Percentiles rank a stretch among this genome's conserved stretches.
Conservation (phyloP, 805 yeast genomes). For the Lachancea waltii region DNA sequence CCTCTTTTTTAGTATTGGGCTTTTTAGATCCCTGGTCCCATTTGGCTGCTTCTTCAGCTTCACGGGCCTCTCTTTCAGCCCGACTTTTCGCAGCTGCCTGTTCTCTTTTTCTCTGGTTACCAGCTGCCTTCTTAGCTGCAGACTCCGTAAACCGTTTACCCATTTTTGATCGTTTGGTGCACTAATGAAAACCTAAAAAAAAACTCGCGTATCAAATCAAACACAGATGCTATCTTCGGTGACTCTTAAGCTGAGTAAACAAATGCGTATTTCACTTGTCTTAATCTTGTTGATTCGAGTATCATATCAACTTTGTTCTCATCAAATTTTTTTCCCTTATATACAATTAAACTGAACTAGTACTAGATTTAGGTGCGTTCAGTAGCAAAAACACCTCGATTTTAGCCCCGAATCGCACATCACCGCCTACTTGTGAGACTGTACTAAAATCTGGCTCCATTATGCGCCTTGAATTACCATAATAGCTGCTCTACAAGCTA, state of each 20-base stretch:
- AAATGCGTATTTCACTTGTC: too few relatives aligned
- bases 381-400: conserved; percentile 2
- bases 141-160: conserved; percentile 34
- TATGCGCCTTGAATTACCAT: too few relatives aligned
- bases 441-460: neutral
- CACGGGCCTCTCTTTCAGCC: conserved; percentile 20
- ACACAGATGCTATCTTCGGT: too few relatives aligned
- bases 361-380: neutral
- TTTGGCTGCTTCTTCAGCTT: conserved; percentile 30
- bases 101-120: conserved; percentile 30
- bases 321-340: conserved; percentile 3
- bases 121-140: conserved; percentile 33
- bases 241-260: too few relatives aligned
- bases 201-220: neutral
- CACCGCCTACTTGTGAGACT: neutral
- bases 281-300: too few relatives aligned
- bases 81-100: conserved; percentile 26
- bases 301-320: too few relatives aligned
- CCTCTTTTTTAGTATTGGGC: conserved; percentile 20
- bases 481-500: too few relatives aligned
- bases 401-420: neutral
- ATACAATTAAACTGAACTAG: neutral
- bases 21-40: conserved; percentile 31
- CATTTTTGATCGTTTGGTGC: conserved; percentile 16
- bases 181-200: neutral